Base-by-base conservation (phyloP, 1,139 yeast species). In the Scheffersomyces illinoinensis region DNA sequence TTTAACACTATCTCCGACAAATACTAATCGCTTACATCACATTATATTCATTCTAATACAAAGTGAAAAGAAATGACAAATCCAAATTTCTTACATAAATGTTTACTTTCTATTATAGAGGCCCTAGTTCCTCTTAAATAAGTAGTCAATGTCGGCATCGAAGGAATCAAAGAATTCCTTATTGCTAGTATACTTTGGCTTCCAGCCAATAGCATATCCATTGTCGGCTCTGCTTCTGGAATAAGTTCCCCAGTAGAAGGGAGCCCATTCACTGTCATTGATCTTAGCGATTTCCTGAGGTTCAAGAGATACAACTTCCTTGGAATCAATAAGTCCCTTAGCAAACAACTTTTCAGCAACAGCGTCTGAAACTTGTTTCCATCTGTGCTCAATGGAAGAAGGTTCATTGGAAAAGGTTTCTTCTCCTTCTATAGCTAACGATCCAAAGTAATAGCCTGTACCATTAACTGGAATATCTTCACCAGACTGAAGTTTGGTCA, bases 391-490 rank as follows among this genome's bases (percentile, higher is more conserved):
- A 49, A 70, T 64, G 17, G 56, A 57, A n/a, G 67, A 57, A 6
- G 72, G 69, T 14, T 57, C 48, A 8, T 65, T 68, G 20, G 65
- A 59, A 21, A 70, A 71, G 4, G 58, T 47, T 8, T 54, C 61
- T 43, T 67, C 69, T 53, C 67, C 67, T 6, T 56, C 57, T 7
- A 64, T 47, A 24, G 58, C 47, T 52, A 66, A 68, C 19, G 77
- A 71, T 10, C 74, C 76, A 64, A 78, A 78, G 60, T 76, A 78
- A 61, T 76, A 77, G 12, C 82, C 83, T 17, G 69, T 55, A 58
- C 62, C 65, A 17, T 78, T 78, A 17, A 72, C 71, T n/a, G 76
- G 74, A 52, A 74, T 63, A 5, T 58, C 47, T 47, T 70, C 71
- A 12, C 66, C 63, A 2, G 54, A 55, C 2, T 74, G 53, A 18